Conservation (phyloP, 2,329 filamentous ascomycete genomes). For the Pseudogymnoascus sp. region DNA sequence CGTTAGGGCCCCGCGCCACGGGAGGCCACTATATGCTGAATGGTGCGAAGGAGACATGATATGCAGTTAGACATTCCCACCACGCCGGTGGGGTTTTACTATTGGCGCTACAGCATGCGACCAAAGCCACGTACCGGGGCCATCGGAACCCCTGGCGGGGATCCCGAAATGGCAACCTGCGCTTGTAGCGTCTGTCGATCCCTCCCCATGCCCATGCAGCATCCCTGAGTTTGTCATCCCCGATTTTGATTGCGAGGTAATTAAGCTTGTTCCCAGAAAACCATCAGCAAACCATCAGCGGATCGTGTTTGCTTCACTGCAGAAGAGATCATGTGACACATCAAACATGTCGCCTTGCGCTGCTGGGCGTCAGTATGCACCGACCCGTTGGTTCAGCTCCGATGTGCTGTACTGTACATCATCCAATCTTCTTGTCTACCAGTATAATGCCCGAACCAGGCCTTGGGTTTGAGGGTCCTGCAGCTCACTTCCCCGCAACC, state of each 20-base stretch:
- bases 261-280: neutral
- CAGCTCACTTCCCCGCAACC: neutral
- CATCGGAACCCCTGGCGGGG: neutral
- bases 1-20: neutral
- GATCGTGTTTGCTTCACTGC: neutral
- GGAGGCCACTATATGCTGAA: neutral
- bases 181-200: constrained; percentile 4
- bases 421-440: neutral
- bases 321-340: neutral
- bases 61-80: neutral
- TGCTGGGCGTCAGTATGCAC: neutral
- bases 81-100: neutral
- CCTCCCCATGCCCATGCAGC: neutral
- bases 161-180: constrained; percentile 6
- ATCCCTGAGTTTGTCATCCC: neutral
- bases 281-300: neutral
- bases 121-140: neutral
- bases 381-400: neutral
- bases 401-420: too few relatives aligned
- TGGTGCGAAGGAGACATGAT: neutral
- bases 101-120: neutral
- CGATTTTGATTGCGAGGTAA: neutral
- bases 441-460: neutral
- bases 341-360: neutral
- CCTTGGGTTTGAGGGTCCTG: neutral